phyloP scores from a whole-genome alignment of 495 filamentous ascomycete species.

The Lichina pygmaea region DNA sequence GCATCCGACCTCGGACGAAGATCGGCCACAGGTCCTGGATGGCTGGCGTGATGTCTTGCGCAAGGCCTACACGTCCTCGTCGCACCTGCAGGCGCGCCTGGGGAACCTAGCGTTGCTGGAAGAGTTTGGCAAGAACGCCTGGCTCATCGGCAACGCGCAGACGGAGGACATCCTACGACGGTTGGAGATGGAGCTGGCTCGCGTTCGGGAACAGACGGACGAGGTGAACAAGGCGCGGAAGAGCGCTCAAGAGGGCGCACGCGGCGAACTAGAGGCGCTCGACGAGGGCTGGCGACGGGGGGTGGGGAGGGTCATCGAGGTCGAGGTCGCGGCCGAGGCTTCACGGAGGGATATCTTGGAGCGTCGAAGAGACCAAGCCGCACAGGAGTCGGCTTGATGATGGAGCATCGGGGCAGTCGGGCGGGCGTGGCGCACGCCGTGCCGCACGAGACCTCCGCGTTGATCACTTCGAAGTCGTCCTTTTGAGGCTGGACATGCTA shows the following conservation, averaged over 20 bases:
- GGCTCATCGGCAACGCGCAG: constrained; percentile 63
- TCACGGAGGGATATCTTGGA: constrained; percentile 36
- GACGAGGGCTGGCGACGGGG: constrained; percentile 52
- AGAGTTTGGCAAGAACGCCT: constrained; percentile 63
- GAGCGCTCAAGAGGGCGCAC: constrained; percentile 36
- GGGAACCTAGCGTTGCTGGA: constrained; percentile 52
- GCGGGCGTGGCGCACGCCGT: no score
- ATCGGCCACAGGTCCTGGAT: constrained; percentile 2
- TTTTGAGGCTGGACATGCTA: no score
- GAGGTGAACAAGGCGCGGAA: constrained; percentile 42
- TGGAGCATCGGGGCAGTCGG: not conserved
- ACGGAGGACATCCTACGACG: constrained; percentile 41
- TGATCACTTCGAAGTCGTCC: no score
- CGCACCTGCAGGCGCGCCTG: constrained; percentile 36
- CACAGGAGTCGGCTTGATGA: not conserved
- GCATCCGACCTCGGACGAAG: constrained; percentile 6
- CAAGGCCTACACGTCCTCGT: constrained; percentile 32
- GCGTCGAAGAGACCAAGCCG: constrained; percentile 9
- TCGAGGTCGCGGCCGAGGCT: constrained; percentile 46
- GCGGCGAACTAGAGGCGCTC: constrained; percentile 36
- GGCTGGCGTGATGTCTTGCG: not conserved
- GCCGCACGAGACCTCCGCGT: no score
- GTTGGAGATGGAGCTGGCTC: constrained; percentile 56
- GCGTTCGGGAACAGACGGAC: constrained; percentile 35
- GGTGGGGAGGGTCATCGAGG: constrained; percentile 43